Evolutionary conservation across 106 monocot genomes (phyloP), one percentile per base, ranked within the genome.

Genomic region (Dendrobium nobile): DNA sequence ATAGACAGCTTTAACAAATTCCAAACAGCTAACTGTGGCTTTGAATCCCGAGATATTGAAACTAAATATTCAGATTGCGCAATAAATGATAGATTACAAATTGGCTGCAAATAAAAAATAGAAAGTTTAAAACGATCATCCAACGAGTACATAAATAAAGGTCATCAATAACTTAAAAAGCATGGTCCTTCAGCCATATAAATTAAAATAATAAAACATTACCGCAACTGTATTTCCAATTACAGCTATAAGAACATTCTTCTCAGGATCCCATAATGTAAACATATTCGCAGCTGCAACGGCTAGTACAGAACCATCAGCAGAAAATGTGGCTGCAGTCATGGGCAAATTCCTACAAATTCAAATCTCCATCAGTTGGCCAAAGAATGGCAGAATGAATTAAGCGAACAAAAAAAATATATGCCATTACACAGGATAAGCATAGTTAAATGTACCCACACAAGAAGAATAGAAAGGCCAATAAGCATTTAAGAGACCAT

Each of bases 241-340:
- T 27, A 98, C 86, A 82, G 92, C 90, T 56, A 98, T 84, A 86
- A 98, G 95, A 75, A 75, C 64, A 83, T 98, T 98, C 61, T 56
- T 85, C 64, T 91, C 87, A 73, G 98, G 92, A 70, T 98, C 95
- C 98, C 98, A 98, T 48, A 98, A 80, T 43, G 98, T 98, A 61
- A 95, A 72, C 59, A 86, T 79, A 77, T 79, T 88, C 67, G 89
- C 95, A 24, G 95, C 92, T 48, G 98, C 94, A 91, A 95, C 85
- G 54, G 98, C 94, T 55, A 98, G 85, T 77, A 98, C 89, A 85
- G 98, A 91, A 72, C 98, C 98, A 87, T 98, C 98, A 82, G 84
- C 78, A 73, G 92, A 95, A 89, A 98, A 98, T 48, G 91, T 90
- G 82, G 95, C 95, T 47, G 92, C 94, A 77, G 92, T 91, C 95